Base-by-base conservation (phyloP, 176 grass and related monocot species). In the Chloris gayana region DNA sequence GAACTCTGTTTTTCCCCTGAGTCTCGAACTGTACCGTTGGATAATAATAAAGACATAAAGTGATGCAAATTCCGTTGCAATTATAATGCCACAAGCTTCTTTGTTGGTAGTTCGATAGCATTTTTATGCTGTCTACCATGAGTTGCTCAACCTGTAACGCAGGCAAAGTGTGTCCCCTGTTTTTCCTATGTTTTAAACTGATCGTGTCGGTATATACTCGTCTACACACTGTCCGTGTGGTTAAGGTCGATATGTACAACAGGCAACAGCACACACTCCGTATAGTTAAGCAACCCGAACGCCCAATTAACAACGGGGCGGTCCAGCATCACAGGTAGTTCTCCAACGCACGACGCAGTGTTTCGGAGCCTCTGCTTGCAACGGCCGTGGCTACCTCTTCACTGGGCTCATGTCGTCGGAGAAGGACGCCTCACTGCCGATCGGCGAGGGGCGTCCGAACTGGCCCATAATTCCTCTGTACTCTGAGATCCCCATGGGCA, bases 401-500 rank as follows among this genome's bases (percentile, higher is more conserved):
- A 3, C 39, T 51, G 78, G 78, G 67, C 81, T 82, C 30, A 79
- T 25, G 14, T 92, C 82, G 11, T 35, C 70, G 7, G 31, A 75
- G 72, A 74, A 85, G 6, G 29, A 70, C n/a, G 14, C 42, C 11
- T 80, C 77, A 35, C 62, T 74, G 85, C 76, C 66, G n/a, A 73
- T 9, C 53, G 21, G 47, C 14, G 47, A 50, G 47, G 15, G 47
- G 14, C 47, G 15, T 1, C 15, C 47, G 15, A 50, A 54, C 6
- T 54, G 22, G 54, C 54, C 7, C 2, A 57, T 26, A 27, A 77
- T 12, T 19, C 64, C 73, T 8, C 78, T 80, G 49, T 83, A 78
- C 61, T 86, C 87, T 1, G 76, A 66, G 44, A 67, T 89, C 33
- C 73, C 73, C 64, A 85, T n/a, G n/a, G 80, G 50, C 73, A 78